Percentiles rank a stretch among this genome's conserved stretches.
Evolutionary conservation across 768 basidiomycete species (phyloP).

Genomic region (Harrya chromipes): DNA sequence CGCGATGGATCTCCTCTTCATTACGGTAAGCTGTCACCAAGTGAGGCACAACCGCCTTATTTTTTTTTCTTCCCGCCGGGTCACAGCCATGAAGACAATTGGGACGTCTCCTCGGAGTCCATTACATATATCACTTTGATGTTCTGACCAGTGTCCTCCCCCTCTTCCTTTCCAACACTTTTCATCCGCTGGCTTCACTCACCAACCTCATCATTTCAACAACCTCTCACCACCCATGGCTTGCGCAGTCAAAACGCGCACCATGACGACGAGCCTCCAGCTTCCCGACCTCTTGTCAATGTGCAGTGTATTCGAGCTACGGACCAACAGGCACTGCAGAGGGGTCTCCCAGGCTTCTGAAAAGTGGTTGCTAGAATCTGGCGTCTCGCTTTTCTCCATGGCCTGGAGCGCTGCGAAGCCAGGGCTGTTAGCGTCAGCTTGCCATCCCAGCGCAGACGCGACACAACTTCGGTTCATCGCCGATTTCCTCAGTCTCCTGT

Average conservation of each 20-base stretch:
- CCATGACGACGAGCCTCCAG: constrained; percentile 26
- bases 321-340: constrained; percentile 28
- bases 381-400: constrained; percentile 19
- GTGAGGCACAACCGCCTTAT: constrained; percentile 2
- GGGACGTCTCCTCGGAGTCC: constrained; percentile 19
- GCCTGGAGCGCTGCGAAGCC: constrained; percentile 33
- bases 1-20: not conserved
- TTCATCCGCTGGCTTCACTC: not conserved
- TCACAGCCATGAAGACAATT: constrained; percentile 1
- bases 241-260: constrained; percentile 2
- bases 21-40: not conserved
- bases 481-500: constrained; percentile 46
- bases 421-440: constrained; percentile 56
- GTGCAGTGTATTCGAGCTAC: constrained; percentile 27
- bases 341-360: constrained; percentile 28
- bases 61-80: not conserved
- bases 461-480: constrained; percentile 52
- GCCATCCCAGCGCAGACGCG: constrained; percentile 55
- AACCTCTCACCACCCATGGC: not conserved
- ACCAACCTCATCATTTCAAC: not conserved
- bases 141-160: not conserved
- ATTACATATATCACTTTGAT: constrained; percentile 18
- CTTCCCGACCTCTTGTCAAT: constrained; percentile 28
- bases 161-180: constrained; percentile 9
- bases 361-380: constrained; percentile 24